Evolutionary conservation across 441 rosid genomes (phyloP), one percentile per base, ranked within the genome.

Genomic region (Rhodomyrtus psidioides): DNA sequence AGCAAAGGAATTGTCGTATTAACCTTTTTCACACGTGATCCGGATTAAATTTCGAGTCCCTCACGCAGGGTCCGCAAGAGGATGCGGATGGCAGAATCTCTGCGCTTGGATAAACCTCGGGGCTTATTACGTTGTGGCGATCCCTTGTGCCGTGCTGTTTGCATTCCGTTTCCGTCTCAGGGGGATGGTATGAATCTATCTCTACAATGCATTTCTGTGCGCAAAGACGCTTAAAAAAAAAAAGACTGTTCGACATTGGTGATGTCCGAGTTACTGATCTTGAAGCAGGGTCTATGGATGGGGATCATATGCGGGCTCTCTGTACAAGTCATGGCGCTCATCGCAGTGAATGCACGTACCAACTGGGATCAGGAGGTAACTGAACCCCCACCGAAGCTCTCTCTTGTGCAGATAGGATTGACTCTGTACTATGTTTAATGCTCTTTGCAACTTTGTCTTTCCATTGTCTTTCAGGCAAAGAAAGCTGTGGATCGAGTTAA

Each of bases 71-170:
- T 91, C 94, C 58, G 93, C 93, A 2, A 91, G 93, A 87, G 91
- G 93, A 39, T 91, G 91, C 83, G 93, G 92, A 65, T 91, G 93
- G 93, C 93, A 87, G 76, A 91, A 91, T 30, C 55, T 91, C 6
- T 90, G 94, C 55, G 87, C 92, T 39, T 44, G 27, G 53, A 91
- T 93, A 74, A 91, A 93, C 83, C 91, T 91, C n/a, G 91, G 89
- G 30, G 93, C 93, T 82, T 93, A 93, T 87, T 93, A 93, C 49
- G 90, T 70, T 19, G 90, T 89, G 62, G 93, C 88, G 56, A 86
- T 91, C 86, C 93, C 93, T 62, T 87, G 58, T 57, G 92, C 93
- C 26, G 51, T 90, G 42, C 75, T 91, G 2, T 85, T 90, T 54
- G 93, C 93, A 27, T 91, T 93, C 85, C 23, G 24, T 82, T 82